A percentile compares a stretch with the other conserved stretches of the same genome.
These are phyloP conservation scores for Helicostylum pulchrum DNA, from an alignment of 192 early-diverging fungal genomes.

Conservation along the genomic window DNA sequence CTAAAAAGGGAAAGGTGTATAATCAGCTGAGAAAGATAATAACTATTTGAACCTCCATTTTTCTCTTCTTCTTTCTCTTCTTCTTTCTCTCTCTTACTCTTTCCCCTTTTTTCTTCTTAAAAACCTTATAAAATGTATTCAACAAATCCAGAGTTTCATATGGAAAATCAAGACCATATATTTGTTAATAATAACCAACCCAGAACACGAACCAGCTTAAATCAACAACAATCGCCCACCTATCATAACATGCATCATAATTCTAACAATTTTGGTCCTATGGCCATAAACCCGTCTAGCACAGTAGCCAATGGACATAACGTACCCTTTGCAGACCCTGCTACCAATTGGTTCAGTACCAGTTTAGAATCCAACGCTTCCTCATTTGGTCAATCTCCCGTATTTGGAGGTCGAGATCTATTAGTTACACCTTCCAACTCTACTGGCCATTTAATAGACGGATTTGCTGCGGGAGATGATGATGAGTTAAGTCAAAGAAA, in stretches of 20 bases:
- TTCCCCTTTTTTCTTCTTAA: no score
- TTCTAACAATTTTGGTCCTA: conserved; percentile 11
- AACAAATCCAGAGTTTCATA: neutral
- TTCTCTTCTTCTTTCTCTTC: no score
- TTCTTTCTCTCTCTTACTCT: no score
- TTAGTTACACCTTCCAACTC: conserved; percentile 28
- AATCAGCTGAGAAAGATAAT: no score
- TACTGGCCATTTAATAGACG: conserved; percentile 21
- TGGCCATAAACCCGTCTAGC: conserved; percentile 7
- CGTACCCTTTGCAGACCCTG: conserved; percentile 11
- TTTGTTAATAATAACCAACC: conserved; percentile 8
- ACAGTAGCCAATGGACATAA: neutral
- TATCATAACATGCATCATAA: conserved; percentile 7
- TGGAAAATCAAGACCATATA: conserved; percentile 7
- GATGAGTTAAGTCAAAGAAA: conserved; percentile 22
- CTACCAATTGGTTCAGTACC: conserved; percentile 26
- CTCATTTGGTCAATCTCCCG: conserved; percentile 25
- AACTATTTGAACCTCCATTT: no score
- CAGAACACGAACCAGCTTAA: neutral
- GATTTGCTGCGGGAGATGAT: conserved; percentile 8
- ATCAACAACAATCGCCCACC: neutral
- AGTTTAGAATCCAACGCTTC: conserved; percentile 29
- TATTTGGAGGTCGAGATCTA: conserved; percentile 19
- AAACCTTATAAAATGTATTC: conserved; percentile 10
- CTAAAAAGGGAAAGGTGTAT: no score